Evolutionary conservation across 1,284 basidiomycete species (phyloP), one percentile per base, ranked within the genome.

Genomic region (Vanrija pseudolonga): DNA sequence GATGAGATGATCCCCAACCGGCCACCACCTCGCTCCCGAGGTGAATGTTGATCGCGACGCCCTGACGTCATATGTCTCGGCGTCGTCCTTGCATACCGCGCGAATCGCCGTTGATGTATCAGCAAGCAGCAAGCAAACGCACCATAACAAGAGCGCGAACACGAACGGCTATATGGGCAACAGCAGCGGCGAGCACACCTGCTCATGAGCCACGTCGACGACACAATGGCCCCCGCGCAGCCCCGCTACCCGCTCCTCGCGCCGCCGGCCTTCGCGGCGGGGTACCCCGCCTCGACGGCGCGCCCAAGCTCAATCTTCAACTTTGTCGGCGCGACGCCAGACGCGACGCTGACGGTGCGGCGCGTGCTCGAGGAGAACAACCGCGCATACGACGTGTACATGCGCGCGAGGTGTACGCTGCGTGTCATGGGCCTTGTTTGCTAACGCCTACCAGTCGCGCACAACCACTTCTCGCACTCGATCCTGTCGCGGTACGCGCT

Each of bases 401-500:
- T 52, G 45, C 52, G 56, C 32, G 43, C 41, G 18, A 56, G 69
- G n/a, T 72, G 69, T 73, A 26, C 45, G 68, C 5, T 64, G 5
- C 19, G 19, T 26, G 1, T 17, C 22, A 4, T 6, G 20, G 7
- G 8, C 15, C 12, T 9, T 19, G 9, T 9, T 22, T 8, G 22
- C 17, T 24, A 12, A 45, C 23, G 19, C 32, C n/a, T 32, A 12
- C 14, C 51, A 74, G 72, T 58, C 54, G 61, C 63, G 7, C 85
- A 88, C 65, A 86, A 86, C 64, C 85, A 87, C 68, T 74, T 86
- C n/a, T 32, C 53, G 4, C 63, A 72, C 55, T 66, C 63, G 15
- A 45, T 85, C 0, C 72, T 87, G 0, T 83, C 59, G 81, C 84
- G 68, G 50, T 87, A 86, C 61, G 83, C 86, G 55, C 71, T 87